Evolutionary conservation across 2,329 filamentous ascomycete species (phyloP).

Genomic region (Hypomyces perniciosus): DNA sequence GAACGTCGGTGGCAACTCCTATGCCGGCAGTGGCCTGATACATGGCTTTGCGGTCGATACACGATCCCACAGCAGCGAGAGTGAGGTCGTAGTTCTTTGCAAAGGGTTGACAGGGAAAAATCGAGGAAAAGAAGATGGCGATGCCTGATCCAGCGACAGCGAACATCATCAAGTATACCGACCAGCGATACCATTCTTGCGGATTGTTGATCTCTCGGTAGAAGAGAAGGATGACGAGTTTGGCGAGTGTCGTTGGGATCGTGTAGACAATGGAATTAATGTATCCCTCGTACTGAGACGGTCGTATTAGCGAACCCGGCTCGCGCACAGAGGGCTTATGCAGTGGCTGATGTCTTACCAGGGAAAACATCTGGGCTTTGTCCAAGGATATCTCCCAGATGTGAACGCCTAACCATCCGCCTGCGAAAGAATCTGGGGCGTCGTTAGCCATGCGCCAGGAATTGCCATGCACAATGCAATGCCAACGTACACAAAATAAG

Average conservation of each 20-base stretch:
- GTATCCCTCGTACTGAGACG: conserved; percentile 1
- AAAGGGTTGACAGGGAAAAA: conserved; percentile 27
- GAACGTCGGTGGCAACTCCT: conserved; percentile 41
- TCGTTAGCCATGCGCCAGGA: neutral
- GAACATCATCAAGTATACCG: conserved; percentile 11
- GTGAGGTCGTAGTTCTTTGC: conserved; percentile 10
- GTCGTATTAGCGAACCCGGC: neutral
- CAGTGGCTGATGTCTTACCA: neutral
- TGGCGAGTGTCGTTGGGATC: conserved; percentile 13
- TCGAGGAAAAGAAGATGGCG: conserved; percentile 23
- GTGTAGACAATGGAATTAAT: conserved; percentile 17
- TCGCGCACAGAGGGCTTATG: too few species aligned
- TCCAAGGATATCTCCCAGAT: conserved; percentile 13
- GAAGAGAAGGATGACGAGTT: conserved; percentile 16
- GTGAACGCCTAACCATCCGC: conserved; percentile 5
- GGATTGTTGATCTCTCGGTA: conserved; percentile 11
- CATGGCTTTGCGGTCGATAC: conserved; percentile 37
- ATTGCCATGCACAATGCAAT: neutral
- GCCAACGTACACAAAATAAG: conserved; percentile 9
- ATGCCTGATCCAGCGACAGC: conserved; percentile 13
- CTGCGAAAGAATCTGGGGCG: neutral
- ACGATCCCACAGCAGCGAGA: conserved; percentile 25
- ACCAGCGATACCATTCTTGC: conserved; percentile 11
- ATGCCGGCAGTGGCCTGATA: conserved; percentile 43
- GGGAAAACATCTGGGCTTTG: conserved; percentile 6